These are phyloP conservation scores for Meyerozyma smithsonii DNA, from an alignment of 1,139 yeast genomes.

Conservation along the genomic window DNA sequence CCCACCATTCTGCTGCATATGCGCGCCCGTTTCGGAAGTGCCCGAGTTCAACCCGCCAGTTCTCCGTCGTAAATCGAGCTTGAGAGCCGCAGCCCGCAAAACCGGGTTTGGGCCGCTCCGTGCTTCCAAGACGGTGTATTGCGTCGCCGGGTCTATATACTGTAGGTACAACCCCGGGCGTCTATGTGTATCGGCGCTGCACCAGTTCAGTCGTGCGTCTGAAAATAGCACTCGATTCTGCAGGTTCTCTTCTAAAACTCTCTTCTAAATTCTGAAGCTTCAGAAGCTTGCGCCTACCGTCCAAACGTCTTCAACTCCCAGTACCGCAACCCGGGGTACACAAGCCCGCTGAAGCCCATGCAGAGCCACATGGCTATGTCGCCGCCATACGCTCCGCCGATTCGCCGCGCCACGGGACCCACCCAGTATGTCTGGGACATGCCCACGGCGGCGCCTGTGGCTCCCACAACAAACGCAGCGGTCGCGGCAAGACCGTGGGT, in stretches of 20 bases:
- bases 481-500: slow-evolving; percentile 67
- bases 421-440: slow-evolving; percentile 77
- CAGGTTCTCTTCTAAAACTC: background rate
- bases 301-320: slow-evolving; percentile 56
- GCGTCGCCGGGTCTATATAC: too few relatives aligned
- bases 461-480: slow-evolving; percentile 55
- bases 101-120: too few relatives aligned
- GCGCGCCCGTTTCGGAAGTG: background rate
- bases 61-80: too few relatives aligned
- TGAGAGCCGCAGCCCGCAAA: too few relatives aligned
- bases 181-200: too few relatives aligned
- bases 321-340: slow-evolving; percentile 62
- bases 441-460: slow-evolving; percentile 75
- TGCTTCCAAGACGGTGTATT: too few relatives aligned
- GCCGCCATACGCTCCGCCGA: slow-evolving; percentile 60
- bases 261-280: too few relatives aligned
- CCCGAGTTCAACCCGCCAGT: too few relatives aligned
- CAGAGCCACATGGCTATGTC: slow-evolving; percentile 82
- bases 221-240: too few relatives aligned
- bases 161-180: too few relatives aligned
- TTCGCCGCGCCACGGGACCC: slow-evolving; percentile 59
- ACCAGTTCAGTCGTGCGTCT: too few relatives aligned
- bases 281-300: too few relatives aligned
- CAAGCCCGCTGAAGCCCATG: slow-evolving; percentile 64
- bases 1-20: background rate